Percentiles rank a stretch among this genome's conserved stretches.
phyloP scores from a whole-genome alignment of 2,329 filamentous ascomycete species.

The Pyricularia grisea region DNA sequence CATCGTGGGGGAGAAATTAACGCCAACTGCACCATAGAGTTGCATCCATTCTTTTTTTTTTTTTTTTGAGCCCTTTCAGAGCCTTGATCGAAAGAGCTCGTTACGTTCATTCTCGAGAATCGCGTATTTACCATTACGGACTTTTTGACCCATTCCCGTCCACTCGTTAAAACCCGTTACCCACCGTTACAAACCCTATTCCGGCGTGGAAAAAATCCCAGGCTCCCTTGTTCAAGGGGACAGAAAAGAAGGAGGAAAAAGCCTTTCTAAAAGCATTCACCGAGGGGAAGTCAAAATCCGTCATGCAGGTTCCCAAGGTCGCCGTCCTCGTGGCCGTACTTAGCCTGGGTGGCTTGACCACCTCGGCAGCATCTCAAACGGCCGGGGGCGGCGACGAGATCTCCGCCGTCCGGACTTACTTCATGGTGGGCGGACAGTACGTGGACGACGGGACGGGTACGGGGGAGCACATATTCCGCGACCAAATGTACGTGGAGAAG shows the following conservation, averaged over 20 bases:
- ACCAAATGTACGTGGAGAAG: conserved; percentile 46
- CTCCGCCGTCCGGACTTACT: not conserved
- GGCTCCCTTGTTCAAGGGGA: not conserved
- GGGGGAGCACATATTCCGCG: conserved; percentile 8
- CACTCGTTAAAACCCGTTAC: not conserved
- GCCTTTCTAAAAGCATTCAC: not conserved
- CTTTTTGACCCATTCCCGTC: not conserved
- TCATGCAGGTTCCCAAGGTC: not conserved
- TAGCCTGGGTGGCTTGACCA: not conserved
- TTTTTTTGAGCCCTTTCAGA: not conserved
- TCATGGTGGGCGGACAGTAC: conserved; percentile 2
- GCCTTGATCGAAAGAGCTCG: not conserved
- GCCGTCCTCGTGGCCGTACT: not conserved
- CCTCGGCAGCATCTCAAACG: not conserved
- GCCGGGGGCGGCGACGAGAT: not conserved
- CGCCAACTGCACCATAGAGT: too few relatives aligned
- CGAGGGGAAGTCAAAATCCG: not conserved
- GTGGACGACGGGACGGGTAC: not conserved
- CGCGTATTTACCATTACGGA: too few relatives aligned
- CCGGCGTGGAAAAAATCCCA: not conserved
- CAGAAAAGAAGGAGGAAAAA: not conserved
- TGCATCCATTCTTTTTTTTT: too few relatives aligned
- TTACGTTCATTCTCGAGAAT: not conserved
- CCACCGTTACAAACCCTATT: not conserved
- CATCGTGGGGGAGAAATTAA: too few relatives aligned